Percentiles rank a stretch among this genome's conserved stretches.
phyloP scores from a whole-genome alignment of 345 rosid species.

The Rubroshorea leprosula region DNA sequence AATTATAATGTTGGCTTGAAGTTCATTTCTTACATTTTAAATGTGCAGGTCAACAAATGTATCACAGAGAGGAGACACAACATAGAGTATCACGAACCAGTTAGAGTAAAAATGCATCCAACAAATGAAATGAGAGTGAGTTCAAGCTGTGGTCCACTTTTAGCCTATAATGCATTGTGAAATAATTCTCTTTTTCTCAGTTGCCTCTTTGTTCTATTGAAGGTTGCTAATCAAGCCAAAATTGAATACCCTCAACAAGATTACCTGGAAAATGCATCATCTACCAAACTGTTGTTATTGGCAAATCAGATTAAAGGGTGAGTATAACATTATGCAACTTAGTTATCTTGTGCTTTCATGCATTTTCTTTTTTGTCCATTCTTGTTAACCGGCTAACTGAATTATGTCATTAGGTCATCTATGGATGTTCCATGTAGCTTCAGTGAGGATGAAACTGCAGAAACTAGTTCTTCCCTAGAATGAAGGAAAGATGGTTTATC shows the following conservation, averaged over 20 bases:
- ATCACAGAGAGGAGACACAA: conserved; percentile 31
- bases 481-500: conserved; percentile 13
- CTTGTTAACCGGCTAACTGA: conserved; percentile 2
- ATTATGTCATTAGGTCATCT: conserved; percentile 33
- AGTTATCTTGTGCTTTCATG: too few species aligned
- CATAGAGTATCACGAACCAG: conserved; percentile 27
- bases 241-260: conserved; percentile 36
- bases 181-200: not conserved
- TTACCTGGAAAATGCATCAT: conserved; percentile 30
- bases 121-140: conserved; percentile 44
- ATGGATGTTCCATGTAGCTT: conserved; percentile 47
- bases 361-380: not conserved
- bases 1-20: not conserved
- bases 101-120: conserved; percentile 25
- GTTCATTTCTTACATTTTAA: not conserved
- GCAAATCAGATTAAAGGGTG: conserved; percentile 44
- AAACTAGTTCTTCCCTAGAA: conserved; percentile 50
- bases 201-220: conserved; percentile 14
- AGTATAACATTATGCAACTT: conserved; percentile 18
- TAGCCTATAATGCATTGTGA: not conserved
- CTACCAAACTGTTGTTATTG: conserved; percentile 21
- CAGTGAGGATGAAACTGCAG: conserved; percentile 72
- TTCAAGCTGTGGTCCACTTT: conserved; percentile 14
- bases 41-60: conserved; percentile 41
- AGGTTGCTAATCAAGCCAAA: conserved; percentile 43